These are phyloP conservation scores for Ophiostoma angusticollis DNA, from an alignment of 2,329 filamentous ascomycete genomes.

Conservation along the genomic window DNA sequence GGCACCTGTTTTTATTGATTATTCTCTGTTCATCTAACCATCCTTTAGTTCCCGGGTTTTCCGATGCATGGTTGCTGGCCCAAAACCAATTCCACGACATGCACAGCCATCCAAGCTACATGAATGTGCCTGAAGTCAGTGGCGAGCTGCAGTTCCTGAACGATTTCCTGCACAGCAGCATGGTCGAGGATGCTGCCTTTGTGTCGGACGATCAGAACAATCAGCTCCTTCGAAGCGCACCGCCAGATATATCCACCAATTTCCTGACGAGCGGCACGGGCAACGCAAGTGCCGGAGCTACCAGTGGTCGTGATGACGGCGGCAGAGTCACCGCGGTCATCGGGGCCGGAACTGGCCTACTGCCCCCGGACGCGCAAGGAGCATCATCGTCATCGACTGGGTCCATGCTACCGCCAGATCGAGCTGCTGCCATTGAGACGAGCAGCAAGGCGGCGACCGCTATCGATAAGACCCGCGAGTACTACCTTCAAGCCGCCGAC, in stretches of 20 bases:
- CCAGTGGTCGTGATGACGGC: slow-evolving; percentile 20
- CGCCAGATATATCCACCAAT: slow-evolving; percentile 35
- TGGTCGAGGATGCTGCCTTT: slow-evolving; percentile 70
- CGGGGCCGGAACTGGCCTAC: slow-evolving; percentile 18
- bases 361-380: slow-evolving; percentile 22
- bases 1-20: slow-evolving; percentile 42
- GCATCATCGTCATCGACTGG: slow-evolving; percentile 25
- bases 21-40: slow-evolving; percentile 14
- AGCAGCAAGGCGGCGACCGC: slow-evolving; percentile 21
- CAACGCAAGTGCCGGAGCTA: slow-evolving; percentile 23
- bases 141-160: slow-evolving; percentile 96
- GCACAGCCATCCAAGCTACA: slow-evolving; percentile 86
- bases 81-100: slow-evolving; percentile 87
- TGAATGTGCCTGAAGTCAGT: slow-evolving; percentile 84
- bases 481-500: slow-evolving; percentile 94
- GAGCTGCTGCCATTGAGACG: neutral
- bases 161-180: slow-evolving; percentile 85
- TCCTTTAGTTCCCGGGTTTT: slow-evolving; percentile 58
- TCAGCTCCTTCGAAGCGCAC: slow-evolving; percentile 28
- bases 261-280: slow-evolving; percentile 29
- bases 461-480: slow-evolving; percentile 66
- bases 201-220: slow-evolving; percentile 52
- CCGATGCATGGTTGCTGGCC: slow-evolving; percentile 66
- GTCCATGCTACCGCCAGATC: slow-evolving; percentile 44
- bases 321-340: slow-evolving; percentile 9